phyloP scores from a whole-genome alignment of 306 rosid genomes.

The Ormosia semicastrata region DNA sequence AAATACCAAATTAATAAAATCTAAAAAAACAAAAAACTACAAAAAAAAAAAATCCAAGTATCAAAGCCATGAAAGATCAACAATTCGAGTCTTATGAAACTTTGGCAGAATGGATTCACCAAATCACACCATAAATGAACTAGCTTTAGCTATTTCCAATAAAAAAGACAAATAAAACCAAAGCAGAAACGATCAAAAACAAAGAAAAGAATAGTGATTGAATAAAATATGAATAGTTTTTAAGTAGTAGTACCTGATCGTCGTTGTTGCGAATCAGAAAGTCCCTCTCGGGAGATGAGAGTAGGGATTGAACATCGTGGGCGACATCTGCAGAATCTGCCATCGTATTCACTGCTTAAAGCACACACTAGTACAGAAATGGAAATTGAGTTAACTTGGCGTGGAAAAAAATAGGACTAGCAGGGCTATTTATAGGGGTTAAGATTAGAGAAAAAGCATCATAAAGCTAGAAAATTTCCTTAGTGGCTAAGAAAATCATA shows the following conservation, averaged over 20 bases:
- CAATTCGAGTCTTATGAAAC: neutral
- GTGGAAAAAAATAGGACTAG: neutral
- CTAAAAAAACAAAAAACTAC: neutral
- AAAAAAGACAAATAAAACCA: neutral
- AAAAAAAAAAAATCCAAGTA: neutral
- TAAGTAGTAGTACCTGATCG: slow-evolving; percentile 47
- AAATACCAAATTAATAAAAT: neutral
- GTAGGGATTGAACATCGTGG: slow-evolving; percentile 43
- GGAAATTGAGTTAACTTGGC: neutral
- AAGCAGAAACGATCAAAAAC: neutral
- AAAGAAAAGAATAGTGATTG: neutral
- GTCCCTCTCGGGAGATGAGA: slow-evolving; percentile 57
- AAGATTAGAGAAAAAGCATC: too few relatives aligned
- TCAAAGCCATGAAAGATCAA: neutral
- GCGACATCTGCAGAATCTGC: neutral
- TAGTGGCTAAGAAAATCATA: neutral
- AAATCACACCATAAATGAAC: neutral
- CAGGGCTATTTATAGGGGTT: neutral
- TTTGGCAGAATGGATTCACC: neutral
- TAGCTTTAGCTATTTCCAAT: neutral
- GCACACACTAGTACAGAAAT: too few relatives aligned
- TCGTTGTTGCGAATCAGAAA: slow-evolving; percentile 58
- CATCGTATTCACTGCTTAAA: neutral
- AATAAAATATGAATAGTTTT: too few relatives aligned
- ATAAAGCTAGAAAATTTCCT: neutral